These are phyloP conservation scores for Verruconis gallopava DNA, from an alignment of 2,329 filamentous ascomycete species.

Conservation along the genomic window DNA sequence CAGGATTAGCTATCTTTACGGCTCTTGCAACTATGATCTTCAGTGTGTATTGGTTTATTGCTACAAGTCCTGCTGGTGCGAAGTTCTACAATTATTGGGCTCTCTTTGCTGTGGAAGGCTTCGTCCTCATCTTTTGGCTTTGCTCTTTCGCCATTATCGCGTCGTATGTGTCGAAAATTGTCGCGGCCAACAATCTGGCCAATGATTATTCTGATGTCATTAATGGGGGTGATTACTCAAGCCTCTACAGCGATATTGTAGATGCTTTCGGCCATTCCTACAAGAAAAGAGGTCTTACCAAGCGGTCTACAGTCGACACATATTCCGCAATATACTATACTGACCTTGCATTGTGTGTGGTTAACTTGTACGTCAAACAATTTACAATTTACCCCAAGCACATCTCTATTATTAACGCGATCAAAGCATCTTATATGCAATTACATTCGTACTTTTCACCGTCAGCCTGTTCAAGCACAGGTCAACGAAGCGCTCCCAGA, in stretches of 20 bases:
- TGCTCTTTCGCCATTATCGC: conserved; percentile 10
- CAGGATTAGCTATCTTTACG: conserved; percentile 9
- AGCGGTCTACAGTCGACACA: conserved; percentile 2
- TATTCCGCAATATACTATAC: conserved; percentile 3
- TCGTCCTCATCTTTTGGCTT: conserved; percentile 11
- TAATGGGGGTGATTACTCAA: conserved; percentile 34
- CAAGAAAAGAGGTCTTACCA: conserved; percentile 48
- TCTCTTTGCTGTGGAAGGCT: conserved; percentile 9
- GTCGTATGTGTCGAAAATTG: background rate
- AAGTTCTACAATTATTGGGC: conserved; percentile 11
- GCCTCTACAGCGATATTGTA: background rate
- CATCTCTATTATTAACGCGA: background rate
- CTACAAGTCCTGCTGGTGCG: background rate
- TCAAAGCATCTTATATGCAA: conserved; percentile 15
- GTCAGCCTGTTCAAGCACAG: conserved; percentile 20
- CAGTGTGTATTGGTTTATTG: background rate
- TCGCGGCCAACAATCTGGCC: background rate
- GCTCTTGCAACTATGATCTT: conserved; percentile 9
- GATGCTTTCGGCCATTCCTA: background rate
- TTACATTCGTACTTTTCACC: conserved; percentile 19
- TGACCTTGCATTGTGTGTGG: conserved; percentile 7
- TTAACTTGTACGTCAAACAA: conserved; percentile 10
- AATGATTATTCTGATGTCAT: background rate
- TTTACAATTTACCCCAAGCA: background rate
- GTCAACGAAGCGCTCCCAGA: too few relatives aligned